A percentile compares a stretch with the other conserved stretches of the same genome.
Conservation (phyloP, 441 rosid genomes). For the Arabidopsis hybrid region DNA sequence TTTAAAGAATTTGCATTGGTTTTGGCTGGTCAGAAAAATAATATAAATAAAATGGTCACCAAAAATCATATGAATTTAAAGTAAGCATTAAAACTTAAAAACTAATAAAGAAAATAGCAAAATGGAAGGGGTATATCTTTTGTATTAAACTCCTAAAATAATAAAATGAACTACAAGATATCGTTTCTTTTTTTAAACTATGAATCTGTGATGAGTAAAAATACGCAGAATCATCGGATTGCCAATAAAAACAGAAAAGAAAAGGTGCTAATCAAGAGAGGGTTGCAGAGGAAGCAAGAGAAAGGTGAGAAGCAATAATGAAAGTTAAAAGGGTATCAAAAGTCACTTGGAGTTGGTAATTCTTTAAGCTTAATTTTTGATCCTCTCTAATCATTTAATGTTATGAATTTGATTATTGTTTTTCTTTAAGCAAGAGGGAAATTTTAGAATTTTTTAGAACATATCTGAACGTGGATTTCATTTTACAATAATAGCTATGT, state of each 20-base stretch:
- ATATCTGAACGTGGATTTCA: not conserved
- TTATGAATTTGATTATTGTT: conserved; percentile 32
- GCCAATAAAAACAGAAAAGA: conserved; percentile 6
- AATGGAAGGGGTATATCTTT: not conserved
- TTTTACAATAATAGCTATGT: conserved; percentile 30
- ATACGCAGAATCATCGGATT: not conserved
- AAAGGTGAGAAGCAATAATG: conserved; percentile 42
- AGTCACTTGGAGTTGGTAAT: conserved; percentile 34
- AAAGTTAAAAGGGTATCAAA: conserved; percentile 34
- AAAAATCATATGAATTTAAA: not conserved
- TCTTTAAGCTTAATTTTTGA: conserved; percentile 42
- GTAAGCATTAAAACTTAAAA: not conserved
- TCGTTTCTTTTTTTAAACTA: not conserved
- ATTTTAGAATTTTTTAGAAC: conserved; percentile 4
- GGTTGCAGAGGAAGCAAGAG: conserved; percentile 43
- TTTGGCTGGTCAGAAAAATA: not conserved
- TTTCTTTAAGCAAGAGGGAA: conserved; percentile 44
- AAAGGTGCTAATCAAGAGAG: conserved; percentile 13
- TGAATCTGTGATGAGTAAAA: not conserved
- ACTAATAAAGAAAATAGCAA: not conserved
- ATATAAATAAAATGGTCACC: not conserved
- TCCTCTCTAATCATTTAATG: conserved; percentile 37
- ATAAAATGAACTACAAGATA: conserved; percentile 1
- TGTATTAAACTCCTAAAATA: not conserved
- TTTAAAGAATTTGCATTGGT: not conserved